Evolutionary conservation across 371 early-diverging fungal species (phyloP).

Genomic region (Saksenaea oblongispora): DNA sequence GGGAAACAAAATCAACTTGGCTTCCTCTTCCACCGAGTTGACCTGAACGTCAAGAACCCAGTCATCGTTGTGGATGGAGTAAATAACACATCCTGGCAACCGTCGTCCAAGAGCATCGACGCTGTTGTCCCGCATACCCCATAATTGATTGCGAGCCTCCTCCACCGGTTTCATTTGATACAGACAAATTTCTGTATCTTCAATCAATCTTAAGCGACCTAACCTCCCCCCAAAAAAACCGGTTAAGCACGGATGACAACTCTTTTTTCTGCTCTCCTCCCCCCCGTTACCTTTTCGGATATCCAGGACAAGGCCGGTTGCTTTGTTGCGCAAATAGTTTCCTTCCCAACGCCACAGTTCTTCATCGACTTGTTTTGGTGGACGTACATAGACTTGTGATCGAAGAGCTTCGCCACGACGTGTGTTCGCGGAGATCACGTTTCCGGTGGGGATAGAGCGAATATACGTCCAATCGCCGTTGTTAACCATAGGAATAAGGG

Average conservation of each 20-base stretch:
- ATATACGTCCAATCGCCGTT: conserved; percentile 45
- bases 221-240: no score
- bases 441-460: conserved; percentile 32
- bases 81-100: conserved; percentile 34
- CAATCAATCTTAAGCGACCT: conserved; percentile 49
- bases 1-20: conserved; percentile 45
- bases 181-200: conserved; percentile 54
- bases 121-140: conserved; percentile 33
- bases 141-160: conserved; percentile 44
- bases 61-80: conserved; percentile 37
- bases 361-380: conserved; percentile 27
- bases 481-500: not conserved
- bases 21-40: conserved; percentile 11
- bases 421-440: conserved; percentile 34
- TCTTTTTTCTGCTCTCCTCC: no score
- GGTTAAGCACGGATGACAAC: not conserved
- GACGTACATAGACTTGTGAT: conserved; percentile 40
- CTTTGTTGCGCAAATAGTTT: conserved; percentile 41
- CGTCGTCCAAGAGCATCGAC: conserved; percentile 28
- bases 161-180: conserved; percentile 34
- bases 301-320: conserved; percentile 41
- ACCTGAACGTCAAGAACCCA: conserved; percentile 50
- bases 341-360: conserved; percentile 53
- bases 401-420: conserved; percentile 19
- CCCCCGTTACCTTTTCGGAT: conserved; percentile 56